Evolutionary conservation across 306 rosid species (phyloP), one percentile per base, ranked within the genome.

Genomic region (Cercis canadensis): DNA sequence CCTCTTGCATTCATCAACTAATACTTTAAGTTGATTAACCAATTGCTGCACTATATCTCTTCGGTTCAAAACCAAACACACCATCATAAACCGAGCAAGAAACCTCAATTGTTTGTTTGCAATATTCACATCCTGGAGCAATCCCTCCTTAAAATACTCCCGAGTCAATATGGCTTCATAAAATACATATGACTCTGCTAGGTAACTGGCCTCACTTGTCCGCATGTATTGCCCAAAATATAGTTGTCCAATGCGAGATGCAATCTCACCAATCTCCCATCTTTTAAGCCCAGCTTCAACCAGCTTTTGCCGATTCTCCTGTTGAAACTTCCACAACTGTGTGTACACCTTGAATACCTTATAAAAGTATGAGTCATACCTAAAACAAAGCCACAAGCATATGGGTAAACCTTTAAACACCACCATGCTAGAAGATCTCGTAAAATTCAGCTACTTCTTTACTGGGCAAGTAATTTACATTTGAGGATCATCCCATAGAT

Each of bases 271-370:
- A 55, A 94, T 90, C 74, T 90, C 96, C 88, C 95, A 86, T 52
- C 98, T 77, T 69, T 82, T 85, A 13, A 94, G 84, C 16, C 98
- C 98, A 0, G 96, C 74, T 14, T 94, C 98, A 8, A 94, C 86
- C 59, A 94, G 73, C 80, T 94, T 94, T 64, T 89, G 97, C 21
- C 97, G 90, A 72, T 94, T 89, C 79, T 91, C 97, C 62, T 94
- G 97, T 77, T 90, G 98, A 62, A 90, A 86, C 76, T 94, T 94
- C 98, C 97, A 94, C 65, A 94, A 76, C 69, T 87, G 92, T 0
- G 98, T 90, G 85, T 94, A 94, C 56, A 94, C 89, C 79, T 89
- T 94, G 84, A 94, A 94, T 51, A 90, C 97, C 81, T 94, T 94
- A 58, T 80, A 89, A 65, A 94, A 94, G 73, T 90, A 89, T 2